Percentiles rank a stretch among this genome's conserved stretches.
These are phyloP conservation scores for Xylaria longipes DNA, from an alignment of 495 filamentous ascomycete genomes.

Conservation along the genomic window DNA sequence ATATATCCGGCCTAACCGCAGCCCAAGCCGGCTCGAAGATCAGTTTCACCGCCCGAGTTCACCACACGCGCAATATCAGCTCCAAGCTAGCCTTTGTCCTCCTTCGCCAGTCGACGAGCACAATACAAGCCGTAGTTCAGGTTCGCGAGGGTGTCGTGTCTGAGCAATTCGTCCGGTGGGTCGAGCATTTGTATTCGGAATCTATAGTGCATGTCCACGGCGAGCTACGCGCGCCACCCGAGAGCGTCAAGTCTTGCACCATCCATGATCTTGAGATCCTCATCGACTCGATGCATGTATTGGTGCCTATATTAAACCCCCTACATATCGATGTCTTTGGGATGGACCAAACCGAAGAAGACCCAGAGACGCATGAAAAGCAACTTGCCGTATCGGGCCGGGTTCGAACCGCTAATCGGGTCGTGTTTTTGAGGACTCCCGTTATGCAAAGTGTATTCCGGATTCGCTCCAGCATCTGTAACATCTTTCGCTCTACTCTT, in stretches of 20 bases:
- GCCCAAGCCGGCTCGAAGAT: conserved; percentile 66
- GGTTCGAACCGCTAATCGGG: conserved; percentile 75
- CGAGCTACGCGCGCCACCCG: conserved; percentile 72
- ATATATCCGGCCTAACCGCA: conserved; percentile 30
- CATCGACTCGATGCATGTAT: conserved; percentile 77
- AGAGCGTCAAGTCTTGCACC: conserved; percentile 78
- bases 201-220: conserved; percentile 81
- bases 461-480: conserved; percentile 74
- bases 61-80: conserved; percentile 84
- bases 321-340: conserved; percentile 73
- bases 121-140: conserved; percentile 80
- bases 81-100: conserved; percentile 89
- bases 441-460: conserved; percentile 89
- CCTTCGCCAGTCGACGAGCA: conserved; percentile 79
- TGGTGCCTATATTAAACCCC: conserved; percentile 63
- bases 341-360: conserved; percentile 49
- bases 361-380: conserved; percentile 48
- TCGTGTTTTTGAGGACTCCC: conserved; percentile 84
- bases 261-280: conserved; percentile 79
- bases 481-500: conserved; percentile 80
- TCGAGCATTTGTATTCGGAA: conserved; percentile 77
- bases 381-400: conserved; percentile 49
- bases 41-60: conserved; percentile 81
- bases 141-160: conserved; percentile 61
- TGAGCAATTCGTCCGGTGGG: conserved; percentile 91